A percentile compares a stretch with the other conserved stretches of the same genome.
Evolutionary conservation across 495 filamentous ascomycete genomes (phyloP).

Genomic region (Platismatia glauca): DNA sequence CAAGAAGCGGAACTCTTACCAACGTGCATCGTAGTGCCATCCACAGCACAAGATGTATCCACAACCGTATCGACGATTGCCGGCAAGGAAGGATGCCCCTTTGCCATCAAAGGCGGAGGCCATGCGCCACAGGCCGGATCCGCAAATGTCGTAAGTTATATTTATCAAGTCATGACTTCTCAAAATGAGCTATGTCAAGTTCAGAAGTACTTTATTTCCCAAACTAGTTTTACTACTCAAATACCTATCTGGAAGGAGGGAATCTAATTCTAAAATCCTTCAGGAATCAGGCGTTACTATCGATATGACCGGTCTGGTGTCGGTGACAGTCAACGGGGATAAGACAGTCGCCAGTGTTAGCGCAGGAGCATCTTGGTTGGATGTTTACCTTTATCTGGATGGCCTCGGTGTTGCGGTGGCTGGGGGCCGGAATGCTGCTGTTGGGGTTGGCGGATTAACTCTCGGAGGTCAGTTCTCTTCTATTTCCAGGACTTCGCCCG

Average conservation of each 20-base stretch:
- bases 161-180: background rate
- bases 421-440: slow-evolving; percentile 38
- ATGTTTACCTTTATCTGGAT: slow-evolving; percentile 40
- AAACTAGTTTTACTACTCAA: background rate
- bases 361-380: slow-evolving; percentile 40
- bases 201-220: background rate
- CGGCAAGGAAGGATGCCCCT: background rate
- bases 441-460: slow-evolving; percentile 36
- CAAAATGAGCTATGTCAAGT: background rate
- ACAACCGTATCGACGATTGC: slow-evolving; percentile 21
- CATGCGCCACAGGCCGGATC: slow-evolving; percentile 21
- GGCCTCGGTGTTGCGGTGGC: slow-evolving; percentile 35
- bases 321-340: slow-evolving; percentile 25
- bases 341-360: slow-evolving; percentile 21
- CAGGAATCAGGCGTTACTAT: slow-evolving; percentile 27
- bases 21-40: slow-evolving; percentile 30
- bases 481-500: too few relatives aligned
- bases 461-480: slow-evolving; percentile 28
- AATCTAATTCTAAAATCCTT: background rate
- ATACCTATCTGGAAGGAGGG: too few relatives aligned
- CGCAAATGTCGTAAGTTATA: slow-evolving; percentile 21
- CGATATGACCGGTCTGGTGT: slow-evolving; percentile 30
- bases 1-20: slow-evolving; percentile 30
- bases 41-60: slow-evolving; percentile 25
- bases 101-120: slow-evolving; percentile 12